These are phyloP conservation scores for Lentinula sp. DNA, from an alignment of 768 basidiomycete genomes.

Conservation along the genomic window DNA sequence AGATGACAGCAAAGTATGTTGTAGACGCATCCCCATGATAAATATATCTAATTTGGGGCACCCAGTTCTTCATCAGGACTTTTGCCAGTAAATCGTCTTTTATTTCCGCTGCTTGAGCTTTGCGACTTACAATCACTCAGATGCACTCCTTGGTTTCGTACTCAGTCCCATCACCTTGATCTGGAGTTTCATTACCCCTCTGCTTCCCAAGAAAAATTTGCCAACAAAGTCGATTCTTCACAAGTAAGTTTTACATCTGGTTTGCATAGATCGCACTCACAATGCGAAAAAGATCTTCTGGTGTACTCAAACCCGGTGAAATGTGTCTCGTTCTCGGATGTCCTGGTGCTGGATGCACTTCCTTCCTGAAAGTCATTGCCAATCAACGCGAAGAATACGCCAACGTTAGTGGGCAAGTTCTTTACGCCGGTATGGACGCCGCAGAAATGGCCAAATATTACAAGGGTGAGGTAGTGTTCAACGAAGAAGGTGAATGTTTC, in stretches of 20 bases:
- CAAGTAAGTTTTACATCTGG: constrained; percentile 29
- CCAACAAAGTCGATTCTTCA: constrained; percentile 53
- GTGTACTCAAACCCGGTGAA: constrained; percentile 70
- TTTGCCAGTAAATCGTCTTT: constrained; percentile 44
- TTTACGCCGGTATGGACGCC: constrained; percentile 76
- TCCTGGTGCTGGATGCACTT: constrained; percentile 80
- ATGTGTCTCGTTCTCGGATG: constrained; percentile 85
- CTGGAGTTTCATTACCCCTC: constrained; percentile 32
- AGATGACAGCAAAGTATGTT: constrained; percentile 44
- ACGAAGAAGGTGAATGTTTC: constrained; percentile 52
- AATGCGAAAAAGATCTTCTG: constrained; percentile 43
- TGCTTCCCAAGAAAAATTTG: constrained; percentile 29
- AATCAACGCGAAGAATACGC: constrained; percentile 68
- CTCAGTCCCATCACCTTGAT: constrained; percentile 44
- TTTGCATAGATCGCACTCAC: background rate
- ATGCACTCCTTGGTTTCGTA: constrained; percentile 48
- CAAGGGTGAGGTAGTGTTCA: constrained; percentile 77
- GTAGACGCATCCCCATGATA: background rate
- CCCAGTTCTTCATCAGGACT: constrained; percentile 51
- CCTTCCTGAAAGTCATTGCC: constrained; percentile 80
- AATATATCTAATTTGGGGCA: background rate
- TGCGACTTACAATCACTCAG: constrained; percentile 20
- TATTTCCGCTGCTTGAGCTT: background rate
- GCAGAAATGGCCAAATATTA: constrained; percentile 72
- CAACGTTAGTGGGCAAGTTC: constrained; percentile 62